Base-by-base conservation (phyloP, 2,329 filamentous ascomycete genomes). In the Trichoderma atroviride region DNA sequence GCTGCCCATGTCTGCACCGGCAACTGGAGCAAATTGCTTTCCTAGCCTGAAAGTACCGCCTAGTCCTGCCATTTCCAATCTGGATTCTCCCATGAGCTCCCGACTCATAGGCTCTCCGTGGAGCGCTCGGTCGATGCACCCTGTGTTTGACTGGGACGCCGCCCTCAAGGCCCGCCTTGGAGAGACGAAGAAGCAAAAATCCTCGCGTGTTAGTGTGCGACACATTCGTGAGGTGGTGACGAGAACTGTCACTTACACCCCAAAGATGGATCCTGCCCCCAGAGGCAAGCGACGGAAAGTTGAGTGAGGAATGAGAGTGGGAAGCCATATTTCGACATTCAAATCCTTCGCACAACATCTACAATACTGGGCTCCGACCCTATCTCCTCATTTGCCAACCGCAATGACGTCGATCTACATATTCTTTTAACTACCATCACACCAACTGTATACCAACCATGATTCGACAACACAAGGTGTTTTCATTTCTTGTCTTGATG, bases 221-320 rank as follows among this genome's bases (percentile, higher is more conserved):
- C 86, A 91, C 76, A 93, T 97, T 70, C 86, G 93, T 67, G 94
- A 97, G 79, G 93, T 97, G 5, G 92, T 97, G 65, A 97, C 94
- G n/a, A 88, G 94, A 74, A 97, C 94, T 19, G 92, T 97, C 70
- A 97, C 93, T 52, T 97, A 96, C 81, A 97, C 92, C 78, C 91
- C 89, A 71, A 86, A 90, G 73, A 92, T 98, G 83, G 92, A 94
- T 73, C 92, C 94, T 29, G 93, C 94, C 47, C 95, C 94, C 9
- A 94, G 94, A 80, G 94, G 94, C 73, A 98, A 97, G 87, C 89
- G 94, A 82, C 91, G 94, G 83, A 96, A 93, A 84, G 79, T 85
- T 60, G 84, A 86, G 72, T 83, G 86, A 73, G 83, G 75, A 77
- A 22, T 53, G 56, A 43, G 13, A 33, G 52, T n/a, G 31, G 43